Conservation (phyloP, 108 stramenopile genomes). For the Nitzschia sp. region DNA sequence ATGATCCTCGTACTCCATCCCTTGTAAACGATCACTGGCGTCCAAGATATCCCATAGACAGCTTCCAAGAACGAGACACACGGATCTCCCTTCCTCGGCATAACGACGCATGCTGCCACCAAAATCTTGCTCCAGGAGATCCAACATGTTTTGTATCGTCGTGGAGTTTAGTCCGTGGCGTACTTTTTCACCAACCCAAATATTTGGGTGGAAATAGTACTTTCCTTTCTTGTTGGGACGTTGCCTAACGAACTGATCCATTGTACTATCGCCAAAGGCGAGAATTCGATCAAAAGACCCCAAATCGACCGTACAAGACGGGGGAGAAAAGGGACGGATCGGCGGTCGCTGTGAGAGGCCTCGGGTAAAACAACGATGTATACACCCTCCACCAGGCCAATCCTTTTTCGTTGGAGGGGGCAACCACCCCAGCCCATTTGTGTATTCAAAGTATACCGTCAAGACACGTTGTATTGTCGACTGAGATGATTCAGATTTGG, state of each 20-base stretch:
- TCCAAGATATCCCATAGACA: constrained; percentile 31
- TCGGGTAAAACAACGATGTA: not conserved
- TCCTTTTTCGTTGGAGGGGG: constrained; percentile 24
- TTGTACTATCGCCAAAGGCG: constrained; percentile 33
- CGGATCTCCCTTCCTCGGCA: not conserved
- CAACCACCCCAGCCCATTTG: constrained; percentile 13
- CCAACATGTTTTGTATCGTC: constrained; percentile 7
- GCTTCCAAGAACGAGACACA: not conserved
- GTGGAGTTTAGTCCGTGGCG: constrained; percentile 11
- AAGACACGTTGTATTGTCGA: not conserved
- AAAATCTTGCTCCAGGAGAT: not conserved
- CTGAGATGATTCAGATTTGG: not conserved
- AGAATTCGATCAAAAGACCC: constrained; percentile 21
- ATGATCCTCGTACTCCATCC: constrained; percentile 9
- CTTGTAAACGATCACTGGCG: constrained; percentile 8
- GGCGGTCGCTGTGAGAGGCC: not conserved
- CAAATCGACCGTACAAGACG: constrained; percentile 2
- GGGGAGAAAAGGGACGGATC: not conserved
- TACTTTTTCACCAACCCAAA: constrained; percentile 21
- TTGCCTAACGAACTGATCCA: constrained; percentile 24
- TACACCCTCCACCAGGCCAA: constrained; percentile 22
- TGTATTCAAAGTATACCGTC: constrained; percentile 34
- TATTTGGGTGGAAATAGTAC: constrained; percentile 29
- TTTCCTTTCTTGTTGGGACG: constrained; percentile 32
- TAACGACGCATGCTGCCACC: not conserved